phyloP scores from a whole-genome alignment of 2,329 filamentous ascomycete species.

The Cladosporium sp. region DNA sequence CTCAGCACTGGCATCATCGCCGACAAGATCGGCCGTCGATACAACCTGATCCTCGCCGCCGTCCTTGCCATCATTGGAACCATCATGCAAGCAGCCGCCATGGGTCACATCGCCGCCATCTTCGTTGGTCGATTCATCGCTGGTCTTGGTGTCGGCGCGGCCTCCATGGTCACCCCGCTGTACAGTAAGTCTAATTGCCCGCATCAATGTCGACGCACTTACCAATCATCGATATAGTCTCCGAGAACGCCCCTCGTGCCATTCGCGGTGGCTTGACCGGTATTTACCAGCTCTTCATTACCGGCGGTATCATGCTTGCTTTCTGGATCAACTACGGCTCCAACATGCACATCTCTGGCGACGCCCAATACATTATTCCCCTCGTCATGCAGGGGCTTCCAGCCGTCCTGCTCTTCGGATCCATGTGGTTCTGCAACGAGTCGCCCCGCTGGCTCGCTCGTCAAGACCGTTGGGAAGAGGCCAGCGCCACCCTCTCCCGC shows the following conservation, averaged over 20 bases:
- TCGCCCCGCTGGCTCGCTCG: constrained; percentile 60
- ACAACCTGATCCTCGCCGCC: constrained; percentile 51
- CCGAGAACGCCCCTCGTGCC: constrained; percentile 40
- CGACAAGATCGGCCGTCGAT: constrained; percentile 51
- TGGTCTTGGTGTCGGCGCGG: constrained; percentile 36
- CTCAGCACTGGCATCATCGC: constrained; percentile 51
- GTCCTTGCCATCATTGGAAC: constrained; percentile 55
- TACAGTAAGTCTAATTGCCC: constrained; percentile 36
- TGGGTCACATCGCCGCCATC: constrained; percentile 54
- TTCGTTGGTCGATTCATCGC: constrained; percentile 59
- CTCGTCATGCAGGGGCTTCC: constrained; percentile 60
- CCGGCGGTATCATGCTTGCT: constrained; percentile 46
- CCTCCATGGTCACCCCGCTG: constrained; percentile 51
- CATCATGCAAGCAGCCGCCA: constrained; percentile 57
- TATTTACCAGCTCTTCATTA: constrained; percentile 55
- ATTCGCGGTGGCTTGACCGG: constrained; percentile 52
- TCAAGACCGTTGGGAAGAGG: constrained; percentile 62
- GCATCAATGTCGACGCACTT: neutral
- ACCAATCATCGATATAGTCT: constrained; percentile 47
- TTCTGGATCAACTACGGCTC: constrained; percentile 52
- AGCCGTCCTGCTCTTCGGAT: constrained; percentile 52
- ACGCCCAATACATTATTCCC: constrained; percentile 48
- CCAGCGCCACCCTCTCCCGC: constrained; percentile 49
- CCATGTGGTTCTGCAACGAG: constrained; percentile 52
- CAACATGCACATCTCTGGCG: constrained; percentile 40